Evolutionary conservation across 805 yeast species (phyloP).

Genomic region (Lipomyces anomalus): DNA sequence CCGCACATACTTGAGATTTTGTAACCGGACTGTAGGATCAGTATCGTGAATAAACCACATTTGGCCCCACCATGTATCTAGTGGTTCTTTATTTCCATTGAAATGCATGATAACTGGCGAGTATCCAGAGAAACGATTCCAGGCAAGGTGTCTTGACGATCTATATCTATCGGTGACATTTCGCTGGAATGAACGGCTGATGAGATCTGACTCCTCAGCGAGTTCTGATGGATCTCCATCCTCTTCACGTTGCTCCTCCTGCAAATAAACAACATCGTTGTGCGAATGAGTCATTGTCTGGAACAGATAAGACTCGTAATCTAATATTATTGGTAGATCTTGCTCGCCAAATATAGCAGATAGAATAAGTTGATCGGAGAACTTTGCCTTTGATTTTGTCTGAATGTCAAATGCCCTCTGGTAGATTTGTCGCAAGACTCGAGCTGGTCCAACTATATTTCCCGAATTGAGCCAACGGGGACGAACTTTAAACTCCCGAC

Average conservation of each 20-base stretch:
- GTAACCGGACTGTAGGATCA: constrained; percentile 14
- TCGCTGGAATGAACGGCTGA: constrained; percentile 8
- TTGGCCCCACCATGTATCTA: constrained; percentile 24
- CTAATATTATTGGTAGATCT: constrained; percentile 19
- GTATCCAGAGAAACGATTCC: constrained; percentile 20
- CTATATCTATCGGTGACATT: constrained; percentile 1
- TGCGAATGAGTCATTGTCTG: constrained; percentile 25
- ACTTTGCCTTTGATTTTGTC: constrained; percentile 9
- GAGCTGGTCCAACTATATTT: constrained; percentile 13
- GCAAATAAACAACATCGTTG: constrained; percentile 14
- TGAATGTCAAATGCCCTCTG: constrained; percentile 19
- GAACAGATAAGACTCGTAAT: constrained; percentile 18
- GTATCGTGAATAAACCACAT: constrained; percentile 25
- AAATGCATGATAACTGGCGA: constrained; percentile 20
- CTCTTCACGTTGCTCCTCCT: constrained; percentile 10
- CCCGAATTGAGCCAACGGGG: constrained; percentile 20
- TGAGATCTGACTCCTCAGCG: neutral
- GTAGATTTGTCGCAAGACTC: constrained; percentile 6
- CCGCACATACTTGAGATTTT: constrained; percentile 15
- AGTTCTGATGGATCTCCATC: constrained; percentile 10
- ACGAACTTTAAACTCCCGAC: constrained; percentile 3
- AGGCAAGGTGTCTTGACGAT: constrained; percentile 13
- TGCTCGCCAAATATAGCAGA: constrained; percentile 20
- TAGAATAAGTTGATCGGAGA: constrained; percentile 21
- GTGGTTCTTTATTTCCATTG: constrained; percentile 23